A percentile compares a stretch with the other conserved stretches of the same genome.
phyloP scores from a whole-genome alignment of 495 filamentous ascomycete species.

The Lasiosphaeria hispida region DNA sequence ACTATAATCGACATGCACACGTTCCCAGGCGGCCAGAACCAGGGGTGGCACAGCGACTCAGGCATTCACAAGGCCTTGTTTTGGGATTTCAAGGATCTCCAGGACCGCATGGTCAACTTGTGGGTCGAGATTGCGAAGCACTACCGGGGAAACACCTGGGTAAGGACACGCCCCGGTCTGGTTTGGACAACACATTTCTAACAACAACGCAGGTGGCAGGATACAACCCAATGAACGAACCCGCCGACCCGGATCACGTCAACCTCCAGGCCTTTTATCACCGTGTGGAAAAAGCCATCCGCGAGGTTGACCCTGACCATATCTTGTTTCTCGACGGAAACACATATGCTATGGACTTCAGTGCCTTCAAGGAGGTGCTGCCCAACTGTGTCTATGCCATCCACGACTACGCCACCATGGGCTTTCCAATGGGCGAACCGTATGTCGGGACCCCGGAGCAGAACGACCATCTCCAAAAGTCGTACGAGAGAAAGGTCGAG shows the following conservation, averaged over 20 bases:
- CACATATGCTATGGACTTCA: constrained; percentile 58
- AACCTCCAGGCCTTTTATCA: constrained; percentile 56
- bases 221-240: constrained; percentile 68
- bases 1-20: constrained; percentile 64
- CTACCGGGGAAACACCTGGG: constrained; percentile 52
- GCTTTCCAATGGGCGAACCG: constrained; percentile 53
- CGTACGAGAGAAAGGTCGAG: constrained; percentile 55
- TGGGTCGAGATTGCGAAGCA: constrained; percentile 59
- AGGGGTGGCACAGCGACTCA: constrained; percentile 63
- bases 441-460: constrained; percentile 54
- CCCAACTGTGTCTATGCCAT: constrained; percentile 59
- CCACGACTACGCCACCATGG: constrained; percentile 60
- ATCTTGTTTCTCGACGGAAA: constrained; percentile 66
- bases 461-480: constrained; percentile 43
- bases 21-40: constrained; percentile 62
- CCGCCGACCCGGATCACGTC: constrained; percentile 56
- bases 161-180: not conserved
- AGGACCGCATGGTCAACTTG: constrained; percentile 58
- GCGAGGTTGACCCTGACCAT: constrained; percentile 57
- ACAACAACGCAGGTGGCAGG: constrained; percentile 47
- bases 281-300: constrained; percentile 57
- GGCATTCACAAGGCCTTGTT: constrained; percentile 55
- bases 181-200: not conserved
- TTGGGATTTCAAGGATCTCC: constrained; percentile 63
- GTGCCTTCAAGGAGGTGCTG: constrained; percentile 35